These are phyloP conservation scores for Suillus brevipes DNA, from an alignment of 768 basidiomycete genomes.

Conservation along the genomic window DNA sequence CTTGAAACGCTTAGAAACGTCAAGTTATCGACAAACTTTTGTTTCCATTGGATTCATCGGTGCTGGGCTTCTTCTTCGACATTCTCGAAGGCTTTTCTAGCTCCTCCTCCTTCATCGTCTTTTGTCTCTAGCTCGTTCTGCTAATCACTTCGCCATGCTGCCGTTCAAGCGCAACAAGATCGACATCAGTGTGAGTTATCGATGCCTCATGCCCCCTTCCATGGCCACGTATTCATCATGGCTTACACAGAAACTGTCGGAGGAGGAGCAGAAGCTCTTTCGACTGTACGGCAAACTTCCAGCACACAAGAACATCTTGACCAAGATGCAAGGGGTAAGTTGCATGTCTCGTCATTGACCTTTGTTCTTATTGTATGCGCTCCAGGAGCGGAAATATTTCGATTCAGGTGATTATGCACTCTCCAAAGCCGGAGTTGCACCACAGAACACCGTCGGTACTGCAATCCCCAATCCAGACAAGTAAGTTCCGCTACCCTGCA, in stretches of 20 bases:
- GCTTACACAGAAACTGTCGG: conserved; percentile 63
- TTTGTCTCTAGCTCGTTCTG: conserved; percentile 11
- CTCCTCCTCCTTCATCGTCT: conserved; percentile 26
- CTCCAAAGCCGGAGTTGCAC: conserved; percentile 91
- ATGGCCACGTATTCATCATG: conserved; percentile 13
- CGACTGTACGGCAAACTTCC: conserved; percentile 94
- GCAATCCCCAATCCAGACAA: conserved; percentile 98
- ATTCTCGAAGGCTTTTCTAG: conserved; percentile 22
- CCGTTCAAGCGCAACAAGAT: conserved; percentile 87
- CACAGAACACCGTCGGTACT: conserved; percentile 87
- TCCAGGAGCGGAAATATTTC: conserved; percentile 97
- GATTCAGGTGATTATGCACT: conserved; percentile 99
- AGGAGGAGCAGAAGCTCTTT: conserved; percentile 93
- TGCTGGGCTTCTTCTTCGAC: conserved; percentile 6
- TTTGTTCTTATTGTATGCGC: conserved; percentile 9
- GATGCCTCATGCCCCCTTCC: conserved; percentile 5
- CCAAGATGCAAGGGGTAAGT: conserved; percentile 92
- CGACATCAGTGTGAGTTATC: conserved; percentile 80
- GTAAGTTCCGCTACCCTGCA: conserved; percentile 47
- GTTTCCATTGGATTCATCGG: background rate
- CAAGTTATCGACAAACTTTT: conserved; percentile 4
- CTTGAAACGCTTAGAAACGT: conserved; percentile 14
- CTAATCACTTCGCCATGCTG: conserved; percentile 50
- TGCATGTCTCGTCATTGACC: background rate
- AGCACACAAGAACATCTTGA: conserved; percentile 88